These are phyloP conservation scores for Saccharomyces hybrid DNA, from an alignment of 1,139 yeast genomes.

Conservation along the genomic window DNA sequence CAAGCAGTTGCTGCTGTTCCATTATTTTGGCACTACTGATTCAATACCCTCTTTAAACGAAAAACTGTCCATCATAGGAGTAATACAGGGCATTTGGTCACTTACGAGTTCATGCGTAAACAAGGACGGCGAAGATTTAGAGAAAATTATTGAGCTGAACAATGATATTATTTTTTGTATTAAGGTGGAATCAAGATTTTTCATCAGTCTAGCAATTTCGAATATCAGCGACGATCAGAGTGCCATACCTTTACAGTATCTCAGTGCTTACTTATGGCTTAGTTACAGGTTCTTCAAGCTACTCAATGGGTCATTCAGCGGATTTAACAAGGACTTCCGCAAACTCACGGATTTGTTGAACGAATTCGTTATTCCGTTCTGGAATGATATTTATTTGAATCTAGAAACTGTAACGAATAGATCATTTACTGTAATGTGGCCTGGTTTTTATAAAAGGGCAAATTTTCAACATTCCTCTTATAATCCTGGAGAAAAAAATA, in stretches of 20 bases:
- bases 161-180: conserved; percentile 22
- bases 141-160: conserved; percentile 26
- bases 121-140: conserved; percentile 4
- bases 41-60: conserved; percentile 22
- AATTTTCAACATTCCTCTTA: conserved; percentile 11
- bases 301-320: conserved; percentile 18
- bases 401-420: conserved; percentile 20
- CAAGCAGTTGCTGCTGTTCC: conserved; percentile 25
- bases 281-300: conserved; percentile 25
- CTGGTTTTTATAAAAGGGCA: conserved; percentile 19
- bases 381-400: conserved; percentile 26
- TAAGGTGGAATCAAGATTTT: conserved; percentile 23
- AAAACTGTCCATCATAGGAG: conserved; percentile 33
- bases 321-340: conserved; percentile 8
- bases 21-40: conserved; percentile 19
- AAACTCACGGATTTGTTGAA: conserved; percentile 23
- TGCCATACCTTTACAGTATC: conserved; percentile 15
- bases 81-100: conserved; percentile 34
- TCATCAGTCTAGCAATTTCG: conserved; percentile 15
- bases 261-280: conserved; percentile 22
- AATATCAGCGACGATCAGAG: conserved; percentile 1
- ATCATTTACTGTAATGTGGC: conserved; percentile 20
- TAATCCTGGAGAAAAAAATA: not conserved
- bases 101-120: conserved; percentile 22
- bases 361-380: conserved; percentile 27